Evolutionary conservation across 306 rosid species (phyloP).

Genomic region (Gleditsia sinensis): DNA sequence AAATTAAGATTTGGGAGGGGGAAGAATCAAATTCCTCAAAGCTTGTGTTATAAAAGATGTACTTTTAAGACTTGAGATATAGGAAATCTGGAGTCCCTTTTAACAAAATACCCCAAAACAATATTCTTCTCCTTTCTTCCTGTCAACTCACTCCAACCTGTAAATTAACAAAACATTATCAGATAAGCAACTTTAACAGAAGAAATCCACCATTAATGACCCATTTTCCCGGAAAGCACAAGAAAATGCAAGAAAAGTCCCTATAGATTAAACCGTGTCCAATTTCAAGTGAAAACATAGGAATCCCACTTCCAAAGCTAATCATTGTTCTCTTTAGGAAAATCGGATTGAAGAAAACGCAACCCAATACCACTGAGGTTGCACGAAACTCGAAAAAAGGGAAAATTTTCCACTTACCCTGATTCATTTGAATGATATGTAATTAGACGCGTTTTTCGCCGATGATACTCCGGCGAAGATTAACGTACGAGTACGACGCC

Average conservation of each 20-base stretch:
- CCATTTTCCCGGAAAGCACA: too few relatives aligned
- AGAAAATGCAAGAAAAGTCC: too few relatives aligned
- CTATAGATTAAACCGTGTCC: too few relatives aligned
- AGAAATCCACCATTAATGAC: neutral
- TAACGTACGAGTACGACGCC: neutral
- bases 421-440: neutral
- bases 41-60: neutral
- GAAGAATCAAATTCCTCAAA: neutral
- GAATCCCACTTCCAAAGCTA: neutral
- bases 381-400: neutral
- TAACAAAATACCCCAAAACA: neutral
- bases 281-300: neutral
- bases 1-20: neutral
- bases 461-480: neutral
- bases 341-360: conserved; percentile 36
- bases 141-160: conserved; percentile 33
- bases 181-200: neutral
- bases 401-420: conserved; percentile 28
- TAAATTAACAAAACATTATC: neutral
- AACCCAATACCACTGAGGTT: conserved; percentile 21
- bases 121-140: conserved; percentile 32
- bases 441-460: neutral
- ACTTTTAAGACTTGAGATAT: neutral
- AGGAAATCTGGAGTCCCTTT: neutral
- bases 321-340: conserved; percentile 25